Percentiles rank a stretch among this genome's conserved stretches.
Conservation (phyloP, 2,329 filamentous ascomycete genomes). For the Fusarium sp. region DNA sequence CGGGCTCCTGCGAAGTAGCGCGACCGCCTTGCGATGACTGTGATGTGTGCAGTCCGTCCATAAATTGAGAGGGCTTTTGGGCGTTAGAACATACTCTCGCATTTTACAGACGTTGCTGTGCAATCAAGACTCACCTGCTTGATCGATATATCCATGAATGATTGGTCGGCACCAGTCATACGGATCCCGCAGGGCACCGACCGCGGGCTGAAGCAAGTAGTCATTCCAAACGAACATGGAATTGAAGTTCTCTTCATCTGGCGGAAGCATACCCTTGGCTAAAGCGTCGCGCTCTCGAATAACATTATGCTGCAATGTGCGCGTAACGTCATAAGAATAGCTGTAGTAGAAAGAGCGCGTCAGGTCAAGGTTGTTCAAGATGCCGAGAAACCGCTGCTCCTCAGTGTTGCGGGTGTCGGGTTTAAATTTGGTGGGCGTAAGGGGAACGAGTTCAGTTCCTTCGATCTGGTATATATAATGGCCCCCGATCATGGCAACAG, state of each 20-base stretch:
- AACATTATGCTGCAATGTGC: constrained; percentile 93
- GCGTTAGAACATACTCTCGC: constrained; percentile 8
- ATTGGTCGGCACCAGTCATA: constrained; percentile 98
- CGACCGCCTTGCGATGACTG: constrained; percentile 91
- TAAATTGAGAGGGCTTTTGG: constrained; percentile 79
- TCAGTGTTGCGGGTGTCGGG: constrained; percentile 85
- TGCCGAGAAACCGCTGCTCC: constrained; percentile 88
- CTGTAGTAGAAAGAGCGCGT: constrained; percentile 97
- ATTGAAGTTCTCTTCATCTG: constrained; percentile 77
- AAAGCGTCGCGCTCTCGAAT: constrained; percentile 81
- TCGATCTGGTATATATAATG: constrained; percentile 97
- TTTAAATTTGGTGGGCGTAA: constrained; percentile 82
- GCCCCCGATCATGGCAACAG: constrained; percentile 94
- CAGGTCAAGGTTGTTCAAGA: constrained; percentile 91
- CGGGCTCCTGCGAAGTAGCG: constrained; percentile 94
- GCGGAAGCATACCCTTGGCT: constrained; percentile 71
- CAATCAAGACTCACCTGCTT: constrained; percentile 67
- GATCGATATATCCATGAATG: constrained; percentile 96
- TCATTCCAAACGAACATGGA: constrained; percentile 99
- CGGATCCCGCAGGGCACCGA: constrained; percentile 77
- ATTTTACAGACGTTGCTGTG: neutral
- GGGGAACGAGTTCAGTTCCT: constrained; percentile 88
- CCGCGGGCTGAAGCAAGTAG: constrained; percentile 84
- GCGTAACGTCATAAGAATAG: constrained; percentile 96
- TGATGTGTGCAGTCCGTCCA: constrained; percentile 89